phyloP scores from a whole-genome alignment of 2,329 filamentous ascomycete species.

The Laburnicola sp. region DNA sequence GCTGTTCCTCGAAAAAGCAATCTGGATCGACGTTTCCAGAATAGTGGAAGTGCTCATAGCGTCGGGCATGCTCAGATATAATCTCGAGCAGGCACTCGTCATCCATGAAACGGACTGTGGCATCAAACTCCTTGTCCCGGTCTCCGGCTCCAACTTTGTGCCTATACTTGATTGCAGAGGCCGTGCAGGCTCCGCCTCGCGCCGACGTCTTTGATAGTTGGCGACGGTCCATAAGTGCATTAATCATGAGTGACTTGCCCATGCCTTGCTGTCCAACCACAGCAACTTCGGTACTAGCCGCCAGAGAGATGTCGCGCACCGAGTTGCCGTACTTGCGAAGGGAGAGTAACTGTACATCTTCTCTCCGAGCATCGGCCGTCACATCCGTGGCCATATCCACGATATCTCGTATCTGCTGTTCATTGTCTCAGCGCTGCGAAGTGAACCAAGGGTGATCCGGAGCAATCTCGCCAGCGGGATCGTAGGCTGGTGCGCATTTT shows the following conservation, averaged over 20 bases:
- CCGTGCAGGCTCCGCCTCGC: slow-evolving; percentile 13
- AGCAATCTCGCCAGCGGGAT: too few relatives aligned
- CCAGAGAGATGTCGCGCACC: too few relatives aligned
- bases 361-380: too few relatives aligned
- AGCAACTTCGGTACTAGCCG: too few relatives aligned
- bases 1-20: slow-evolving; percentile 8
- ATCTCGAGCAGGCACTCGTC: slow-evolving; percentile 8
- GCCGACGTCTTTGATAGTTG: slow-evolving; percentile 12
- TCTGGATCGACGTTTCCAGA: slow-evolving; percentile 6
- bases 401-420: too few relatives aligned
- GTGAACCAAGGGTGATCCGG: too few relatives aligned
- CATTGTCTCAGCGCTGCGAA: too few relatives aligned
- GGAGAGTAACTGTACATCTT: too few relatives aligned
- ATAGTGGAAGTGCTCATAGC: slow-evolving; percentile 16
- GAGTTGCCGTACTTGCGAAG: too few relatives aligned
- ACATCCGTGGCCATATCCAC: too few relatives aligned
- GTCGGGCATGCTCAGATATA: slow-evolving; percentile 12
- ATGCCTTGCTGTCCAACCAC: slow-evolving; percentile 16
- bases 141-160: slow-evolving; percentile 9
- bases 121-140: slow-evolving; percentile 8
- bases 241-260: slow-evolving; percentile 15
- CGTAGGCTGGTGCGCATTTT: too few relatives aligned
- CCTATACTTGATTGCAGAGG: slow-evolving; percentile 11
- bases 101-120: slow-evolving; percentile 14
- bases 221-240: slow-evolving; percentile 12